Conservation (phyloP, 2,329 filamentous ascomycete species). For the Scedosporium dehoogii region DNA sequence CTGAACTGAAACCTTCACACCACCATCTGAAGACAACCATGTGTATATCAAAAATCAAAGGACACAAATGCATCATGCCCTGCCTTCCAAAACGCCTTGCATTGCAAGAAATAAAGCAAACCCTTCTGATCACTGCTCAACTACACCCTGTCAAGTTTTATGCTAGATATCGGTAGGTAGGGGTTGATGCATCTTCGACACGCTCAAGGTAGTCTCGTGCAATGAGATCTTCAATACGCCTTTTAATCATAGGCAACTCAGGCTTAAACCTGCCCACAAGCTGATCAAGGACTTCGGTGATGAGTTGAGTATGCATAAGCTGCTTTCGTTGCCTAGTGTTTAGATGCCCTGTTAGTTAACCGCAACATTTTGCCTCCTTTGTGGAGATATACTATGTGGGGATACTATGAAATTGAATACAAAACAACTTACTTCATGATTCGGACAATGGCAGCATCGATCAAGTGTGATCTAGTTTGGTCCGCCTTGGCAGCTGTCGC, state of each 20-base stretch:
- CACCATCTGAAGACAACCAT: not conserved
- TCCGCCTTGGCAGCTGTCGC: constrained; percentile 69
- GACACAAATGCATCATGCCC: not conserved
- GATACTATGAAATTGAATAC: not conserved
- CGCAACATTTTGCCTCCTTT: not conserved
- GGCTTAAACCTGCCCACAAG: constrained; percentile 62
- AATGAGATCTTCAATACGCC: constrained; percentile 69
- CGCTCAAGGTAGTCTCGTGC: constrained; percentile 70
- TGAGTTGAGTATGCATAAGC: constrained; percentile 56
- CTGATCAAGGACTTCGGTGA: constrained; percentile 63
- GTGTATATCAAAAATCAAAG: not conserved
- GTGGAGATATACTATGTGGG: not conserved
- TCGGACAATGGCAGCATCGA: constrained; percentile 68
- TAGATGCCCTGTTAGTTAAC: constrained; percentile 17
- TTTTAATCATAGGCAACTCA: constrained; percentile 69
- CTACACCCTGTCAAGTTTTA: constrained; percentile 24
- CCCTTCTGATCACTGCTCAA: not conserved
- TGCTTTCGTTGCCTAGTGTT: constrained; percentile 58
- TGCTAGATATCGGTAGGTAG: constrained; percentile 63
- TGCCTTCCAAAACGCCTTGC: not conserved
- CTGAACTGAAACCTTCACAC: not conserved
- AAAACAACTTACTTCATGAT: constrained; percentile 72
- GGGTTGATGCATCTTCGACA: constrained; percentile 53
- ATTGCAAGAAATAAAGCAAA: not conserved
- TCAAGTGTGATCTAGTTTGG: constrained; percentile 57